Conservation (phyloP, 768 basidiomycete species). For the Xerocomellus intermedius region DNA sequence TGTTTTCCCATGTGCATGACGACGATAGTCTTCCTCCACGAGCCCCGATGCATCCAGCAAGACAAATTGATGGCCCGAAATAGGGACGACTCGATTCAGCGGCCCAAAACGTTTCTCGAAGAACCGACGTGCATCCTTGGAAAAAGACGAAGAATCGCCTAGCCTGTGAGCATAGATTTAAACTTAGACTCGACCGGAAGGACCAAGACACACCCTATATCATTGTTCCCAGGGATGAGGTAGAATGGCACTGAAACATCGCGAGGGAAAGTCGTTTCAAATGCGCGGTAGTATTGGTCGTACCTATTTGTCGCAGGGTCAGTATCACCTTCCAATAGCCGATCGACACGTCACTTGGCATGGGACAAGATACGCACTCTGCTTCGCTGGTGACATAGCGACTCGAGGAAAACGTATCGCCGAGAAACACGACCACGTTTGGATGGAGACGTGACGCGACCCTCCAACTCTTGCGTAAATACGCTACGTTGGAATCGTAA, state of each 20-base stretch:
- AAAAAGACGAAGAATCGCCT: conserved; percentile 50
- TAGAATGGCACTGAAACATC: conserved; percentile 42
- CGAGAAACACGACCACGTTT: conserved; percentile 69
- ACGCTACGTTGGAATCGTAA: conserved; percentile 49
- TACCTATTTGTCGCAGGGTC: conserved; percentile 46
- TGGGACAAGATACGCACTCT: conserved; percentile 51
- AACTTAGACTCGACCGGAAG: neutral
- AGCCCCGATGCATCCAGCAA: conserved; percentile 75
- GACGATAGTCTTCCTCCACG: conserved; percentile 78
- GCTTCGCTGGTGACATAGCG: conserved; percentile 47
- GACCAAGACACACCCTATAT: conserved; percentile 54
- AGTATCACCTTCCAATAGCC: neutral
- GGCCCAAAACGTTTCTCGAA: conserved; percentile 67
- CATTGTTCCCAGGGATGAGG: conserved; percentile 80
- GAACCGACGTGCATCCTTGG: conserved; percentile 52
- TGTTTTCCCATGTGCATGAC: conserved; percentile 45
- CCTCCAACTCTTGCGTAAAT: conserved; percentile 70
- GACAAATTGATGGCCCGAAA: conserved; percentile 73
- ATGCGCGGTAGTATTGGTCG: conserved; percentile 53
- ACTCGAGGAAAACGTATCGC: conserved; percentile 73
- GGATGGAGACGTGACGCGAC: conserved; percentile 56
- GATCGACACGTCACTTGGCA: neutral
- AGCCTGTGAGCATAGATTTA: conserved; percentile 39
- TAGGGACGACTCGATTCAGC: conserved; percentile 56
- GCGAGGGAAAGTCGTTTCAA: conserved; percentile 58